Base-by-base conservation (phyloP, 257 asterid genomes). In the Thymus quinquecostatus region DNA sequence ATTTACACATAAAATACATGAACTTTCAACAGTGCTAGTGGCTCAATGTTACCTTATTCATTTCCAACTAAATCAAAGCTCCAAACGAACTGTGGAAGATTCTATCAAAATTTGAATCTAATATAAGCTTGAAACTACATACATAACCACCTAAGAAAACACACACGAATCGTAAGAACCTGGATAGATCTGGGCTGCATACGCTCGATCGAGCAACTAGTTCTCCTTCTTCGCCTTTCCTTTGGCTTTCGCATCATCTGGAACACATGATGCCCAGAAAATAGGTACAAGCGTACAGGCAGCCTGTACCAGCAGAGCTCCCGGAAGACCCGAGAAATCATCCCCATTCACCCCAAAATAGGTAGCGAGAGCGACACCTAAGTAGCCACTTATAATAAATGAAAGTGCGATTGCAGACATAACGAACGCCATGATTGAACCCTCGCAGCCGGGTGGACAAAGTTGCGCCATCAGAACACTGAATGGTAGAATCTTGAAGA, bases 381-480 rank as follows among this genome's bases (percentile, higher is more conserved):
- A 70, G 66, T 89, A 95, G 2, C 98, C 99, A 4, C 98, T 92
- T 60, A 88, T 74, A 12, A 92, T 89, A 56, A 95, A 33, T 0
- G 99, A 88, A 30, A 95, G 83, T 0, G 98, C 97, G 4, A 87
- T 75, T 43, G 94, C 94, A 2, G 98, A 95, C 96, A 85, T 89
- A 44, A 83, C 91, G 66, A 95, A 88, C 1, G 99, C 98, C 98
- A 95, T 92, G 1, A 92, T 84, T 2, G 99, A 95, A 10, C 99
- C 99, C 75, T 92, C 99, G 7, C 89, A 88, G n/a, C 99, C 98
- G 0, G 86, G 85, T 1, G 99, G 98, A 43, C 99, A 95, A 13
- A 87, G 92, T 66, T 88, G 86, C 1, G 97, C 97, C 93, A 95
- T 85, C 53, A 92, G 62, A 40, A 95, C 97, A 27, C 53, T 78